Conservation (phyloP, 1,284 basidiomycete genomes). For the Tilletia caries region DNA sequence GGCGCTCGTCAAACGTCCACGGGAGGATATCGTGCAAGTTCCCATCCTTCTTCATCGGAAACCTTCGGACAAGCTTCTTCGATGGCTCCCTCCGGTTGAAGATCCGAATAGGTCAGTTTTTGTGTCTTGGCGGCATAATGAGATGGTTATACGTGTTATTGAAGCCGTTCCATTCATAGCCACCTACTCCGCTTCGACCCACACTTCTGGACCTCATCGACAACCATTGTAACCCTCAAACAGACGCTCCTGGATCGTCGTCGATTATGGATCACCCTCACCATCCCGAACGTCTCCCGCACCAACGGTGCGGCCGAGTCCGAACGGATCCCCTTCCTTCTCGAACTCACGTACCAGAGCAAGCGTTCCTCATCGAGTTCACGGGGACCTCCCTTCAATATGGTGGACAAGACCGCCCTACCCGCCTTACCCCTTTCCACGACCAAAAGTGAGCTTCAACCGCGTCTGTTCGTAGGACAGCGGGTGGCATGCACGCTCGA, state of each 20-base stretch:
- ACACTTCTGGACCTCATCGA: conserved; percentile 3
- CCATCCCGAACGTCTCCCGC: background rate
- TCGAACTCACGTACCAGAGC: background rate
- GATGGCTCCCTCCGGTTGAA: background rate
- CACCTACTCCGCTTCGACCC: background rate
- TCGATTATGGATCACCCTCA: background rate
- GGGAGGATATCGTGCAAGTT: background rate
- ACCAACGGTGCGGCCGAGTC: background rate
- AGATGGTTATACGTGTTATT: too few species aligned
- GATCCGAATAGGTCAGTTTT: background rate
- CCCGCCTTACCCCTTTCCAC: background rate
- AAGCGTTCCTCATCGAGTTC: background rate
- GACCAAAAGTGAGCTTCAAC: background rate
- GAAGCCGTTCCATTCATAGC: too few species aligned
- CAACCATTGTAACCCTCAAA: conserved; percentile 7
- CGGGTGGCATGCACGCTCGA: background rate
- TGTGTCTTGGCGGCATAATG: too few species aligned
- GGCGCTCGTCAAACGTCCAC: background rate
- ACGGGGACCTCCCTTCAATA: background rate
- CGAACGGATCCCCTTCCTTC: background rate
- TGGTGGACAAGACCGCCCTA: background rate
- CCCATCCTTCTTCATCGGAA: background rate
- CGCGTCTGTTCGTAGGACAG: background rate
- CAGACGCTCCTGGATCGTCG: background rate
- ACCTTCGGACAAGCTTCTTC: background rate